Conservation (phyloP, 2,329 filamentous ascomycete species). For the Epichloe sylvatica region DNA sequence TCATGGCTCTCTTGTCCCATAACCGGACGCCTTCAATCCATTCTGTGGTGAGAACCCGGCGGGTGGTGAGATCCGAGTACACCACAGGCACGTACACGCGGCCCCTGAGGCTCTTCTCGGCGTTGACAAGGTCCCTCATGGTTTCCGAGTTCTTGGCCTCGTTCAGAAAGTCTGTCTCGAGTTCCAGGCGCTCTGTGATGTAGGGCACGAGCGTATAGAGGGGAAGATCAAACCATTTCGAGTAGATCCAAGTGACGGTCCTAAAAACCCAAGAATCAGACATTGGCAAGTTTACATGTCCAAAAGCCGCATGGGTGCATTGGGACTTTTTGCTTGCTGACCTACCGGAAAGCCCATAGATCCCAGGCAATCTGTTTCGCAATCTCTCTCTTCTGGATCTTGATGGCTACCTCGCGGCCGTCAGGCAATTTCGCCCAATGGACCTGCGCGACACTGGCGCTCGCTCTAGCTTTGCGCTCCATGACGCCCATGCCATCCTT, state of each 20-base stretch:
- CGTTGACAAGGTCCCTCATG: slow-evolving; percentile 64
- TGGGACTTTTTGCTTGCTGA: slow-evolving; percentile 2
- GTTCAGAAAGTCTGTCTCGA: slow-evolving; percentile 90
- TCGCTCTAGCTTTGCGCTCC: slow-evolving; percentile 50
- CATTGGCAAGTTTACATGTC: neutral
- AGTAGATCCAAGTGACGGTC: slow-evolving; percentile 70
- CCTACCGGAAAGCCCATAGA: slow-evolving; percentile 82
- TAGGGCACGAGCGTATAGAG: slow-evolving; percentile 84
- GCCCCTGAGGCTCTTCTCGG: slow-evolving; percentile 60
- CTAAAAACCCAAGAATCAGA: slow-evolving; percentile 24
- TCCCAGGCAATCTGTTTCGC: slow-evolving; percentile 85
- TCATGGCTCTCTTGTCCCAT: slow-evolving; percentile 81
- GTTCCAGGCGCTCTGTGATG: slow-evolving; percentile 76
- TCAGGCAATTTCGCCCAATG: slow-evolving; percentile 83
- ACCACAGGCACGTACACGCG: slow-evolving; percentile 81
- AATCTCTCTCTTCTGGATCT: slow-evolving; percentile 94
- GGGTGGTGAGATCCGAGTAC: slow-evolving; percentile 69
- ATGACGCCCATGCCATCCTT: slow-evolving; percentile 53
- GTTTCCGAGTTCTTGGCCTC: slow-evolving; percentile 78
- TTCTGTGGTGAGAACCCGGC: slow-evolving; percentile 80
- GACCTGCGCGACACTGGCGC: slow-evolving; percentile 89
- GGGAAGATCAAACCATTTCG: slow-evolving; percentile 82
- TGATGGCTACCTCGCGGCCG: slow-evolving; percentile 84
- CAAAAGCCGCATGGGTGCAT: neutral
- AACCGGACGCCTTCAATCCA: slow-evolving; percentile 93